Evolutionary conservation across 1,284 basidiomycete species (phyloP).

Genomic region (Meira miltonrushii): DNA sequence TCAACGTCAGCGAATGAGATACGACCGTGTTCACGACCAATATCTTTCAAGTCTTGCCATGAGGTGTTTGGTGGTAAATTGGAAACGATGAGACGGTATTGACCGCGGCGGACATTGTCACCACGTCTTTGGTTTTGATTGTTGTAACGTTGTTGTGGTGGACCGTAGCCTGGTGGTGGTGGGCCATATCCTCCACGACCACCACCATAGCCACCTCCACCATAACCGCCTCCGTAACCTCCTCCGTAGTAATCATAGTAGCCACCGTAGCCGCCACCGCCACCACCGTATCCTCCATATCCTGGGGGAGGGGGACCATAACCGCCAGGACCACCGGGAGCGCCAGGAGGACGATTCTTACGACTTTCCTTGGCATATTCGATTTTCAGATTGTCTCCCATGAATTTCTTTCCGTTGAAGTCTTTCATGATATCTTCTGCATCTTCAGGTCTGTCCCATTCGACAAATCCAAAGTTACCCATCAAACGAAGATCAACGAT

Average conservation of each 20-base stretch:
- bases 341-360: conserved; percentile 16
- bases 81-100: conserved; percentile 41
- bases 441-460: conserved; percentile 49
- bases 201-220: conserved; percentile 26
- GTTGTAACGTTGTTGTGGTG: conserved; percentile 16
- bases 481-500: conserved; percentile 25
- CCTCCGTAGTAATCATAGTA: conserved; percentile 14
- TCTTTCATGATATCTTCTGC: conserved; percentile 49
- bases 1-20: conserved; percentile 49
- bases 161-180: conserved; percentile 13
- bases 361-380: conserved; percentile 41
- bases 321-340: conserved; percentile 17
- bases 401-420: conserved; percentile 47
- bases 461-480: conserved; percentile 49
- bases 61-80: conserved; percentile 84
- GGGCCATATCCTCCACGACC: conserved; percentile 6
- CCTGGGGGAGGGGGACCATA: conserved; percentile 9
- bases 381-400: conserved; percentile 50
- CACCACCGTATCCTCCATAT: conserved; percentile 2
- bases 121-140: neutral
- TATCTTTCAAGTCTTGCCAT: conserved; percentile 97
- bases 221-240: conserved; percentile 12
- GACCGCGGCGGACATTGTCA: conserved; percentile 35
- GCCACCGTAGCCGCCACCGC: conserved; percentile 10
- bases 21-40: conserved; percentile 81